Evolutionary conservation across 129 eudicot species (phyloP).

Genomic region (Pulicaria dysenterica): DNA sequence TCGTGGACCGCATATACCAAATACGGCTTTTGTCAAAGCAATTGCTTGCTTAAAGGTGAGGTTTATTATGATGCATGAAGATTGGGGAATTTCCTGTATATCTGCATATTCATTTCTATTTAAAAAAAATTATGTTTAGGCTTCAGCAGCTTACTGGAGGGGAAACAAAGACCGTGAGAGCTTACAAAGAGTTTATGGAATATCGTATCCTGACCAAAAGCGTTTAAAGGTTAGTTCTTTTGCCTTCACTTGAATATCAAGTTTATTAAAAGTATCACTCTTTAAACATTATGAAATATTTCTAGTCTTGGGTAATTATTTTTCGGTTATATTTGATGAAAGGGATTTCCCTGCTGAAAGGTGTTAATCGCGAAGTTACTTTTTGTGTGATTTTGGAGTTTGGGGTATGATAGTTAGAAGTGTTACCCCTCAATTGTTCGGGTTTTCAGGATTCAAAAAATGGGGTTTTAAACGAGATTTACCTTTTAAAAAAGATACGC

Average conservation of each 20-base stretch:
- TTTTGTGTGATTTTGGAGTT: too few relatives aligned
- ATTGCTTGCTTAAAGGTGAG: slow-evolving; percentile 79
- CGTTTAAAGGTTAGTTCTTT: slow-evolving; percentile 62
- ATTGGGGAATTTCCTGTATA: slow-evolving; percentile 7
- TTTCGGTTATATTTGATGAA: background rate
- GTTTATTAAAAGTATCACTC: background rate
- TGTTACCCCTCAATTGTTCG: too few relatives aligned
- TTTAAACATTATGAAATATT: background rate
- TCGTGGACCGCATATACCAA: slow-evolving; percentile 98
- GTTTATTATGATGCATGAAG: slow-evolving; percentile 4
- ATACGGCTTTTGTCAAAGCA: slow-evolving; percentile 91
- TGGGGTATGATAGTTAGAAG: too few relatives aligned
- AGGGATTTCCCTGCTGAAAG: background rate
- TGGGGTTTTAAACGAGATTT: too few relatives aligned
- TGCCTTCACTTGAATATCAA: background rate
- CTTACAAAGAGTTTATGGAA: slow-evolving; percentile 95
- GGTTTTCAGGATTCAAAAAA: too few relatives aligned
- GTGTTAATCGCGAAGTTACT: too few relatives aligned
- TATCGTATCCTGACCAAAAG: slow-evolving; percentile 87
- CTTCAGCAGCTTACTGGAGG: slow-evolving; percentile 98
- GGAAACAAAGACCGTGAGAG: slow-evolving; percentile 95
- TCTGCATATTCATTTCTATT: slow-evolving; percentile 4
- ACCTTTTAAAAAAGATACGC: background rate
- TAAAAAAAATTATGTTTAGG: slow-evolving; percentile 40
- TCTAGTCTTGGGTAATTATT: background rate